phyloP scores from a whole-genome alignment of 176 grass and related monocot species.

The Oryza meyeriana region DNA sequence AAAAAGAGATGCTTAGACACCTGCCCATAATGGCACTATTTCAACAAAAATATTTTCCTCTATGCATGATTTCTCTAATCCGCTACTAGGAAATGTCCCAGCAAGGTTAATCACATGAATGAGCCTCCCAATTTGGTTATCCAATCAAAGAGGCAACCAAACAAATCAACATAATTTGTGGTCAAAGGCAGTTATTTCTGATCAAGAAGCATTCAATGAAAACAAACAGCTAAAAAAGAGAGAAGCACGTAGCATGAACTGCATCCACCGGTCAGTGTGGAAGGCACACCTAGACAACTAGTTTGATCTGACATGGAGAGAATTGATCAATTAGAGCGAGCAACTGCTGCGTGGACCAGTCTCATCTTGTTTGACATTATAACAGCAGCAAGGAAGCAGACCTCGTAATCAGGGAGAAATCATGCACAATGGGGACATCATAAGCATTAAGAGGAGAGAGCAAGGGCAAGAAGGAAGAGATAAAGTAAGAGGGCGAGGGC shows the following conservation, averaged over 20 bases:
- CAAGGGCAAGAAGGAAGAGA: neutral
- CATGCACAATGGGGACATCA: neutral
- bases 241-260: neutral
- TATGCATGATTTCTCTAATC: neutral
- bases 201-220: neutral
- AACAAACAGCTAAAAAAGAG: neutral
- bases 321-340: neutral
- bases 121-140: neutral
- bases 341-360: neutral
- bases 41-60: neutral
- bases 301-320: neutral
- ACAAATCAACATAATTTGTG: neutral
- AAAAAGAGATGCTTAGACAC: too few species aligned
- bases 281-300: neutral
- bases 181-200: neutral
- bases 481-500: too few species aligned
- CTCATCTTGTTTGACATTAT: neutral
- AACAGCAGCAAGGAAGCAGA: neutral
- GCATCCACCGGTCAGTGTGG: neutral
- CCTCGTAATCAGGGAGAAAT: neutral
- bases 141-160: neutral
- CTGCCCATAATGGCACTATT: neutral
- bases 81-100: neutral
- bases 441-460: neutral
- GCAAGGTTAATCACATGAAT: neutral